phyloP scores from a whole-genome alignment of 805 yeast species.

The Candida rishiriensis region DNA sequence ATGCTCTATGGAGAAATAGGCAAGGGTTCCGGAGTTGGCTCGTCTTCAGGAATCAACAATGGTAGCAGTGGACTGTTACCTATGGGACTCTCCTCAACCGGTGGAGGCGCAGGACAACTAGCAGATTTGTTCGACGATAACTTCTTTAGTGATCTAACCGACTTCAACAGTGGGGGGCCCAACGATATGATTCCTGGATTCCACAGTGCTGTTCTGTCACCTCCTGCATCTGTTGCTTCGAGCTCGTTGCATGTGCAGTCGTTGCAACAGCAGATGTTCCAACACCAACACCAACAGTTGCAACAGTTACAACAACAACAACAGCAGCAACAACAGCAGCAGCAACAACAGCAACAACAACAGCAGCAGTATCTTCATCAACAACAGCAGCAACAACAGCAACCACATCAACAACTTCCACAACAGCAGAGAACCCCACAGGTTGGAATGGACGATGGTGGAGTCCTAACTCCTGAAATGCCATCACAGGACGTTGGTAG shows the following conservation, averaged over 20 bases:
- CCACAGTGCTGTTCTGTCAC: background rate
- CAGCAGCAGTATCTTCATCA: too few species aligned
- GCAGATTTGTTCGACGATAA: constrained; percentile 31
- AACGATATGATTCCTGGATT: constrained; percentile 11
- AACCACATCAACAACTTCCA: background rate
- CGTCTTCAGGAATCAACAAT: too few species aligned
- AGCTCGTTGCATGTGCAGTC: background rate
- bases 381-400: constrained; percentile 1
- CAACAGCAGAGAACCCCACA: background rate
- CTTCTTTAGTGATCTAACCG: constrained; percentile 29
- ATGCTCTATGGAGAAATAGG: constrained; percentile 5
- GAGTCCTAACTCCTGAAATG: background rate
- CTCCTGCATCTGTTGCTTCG: background rate
- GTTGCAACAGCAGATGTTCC: background rate
- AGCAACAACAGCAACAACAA: too few species aligned
- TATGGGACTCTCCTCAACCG: background rate
- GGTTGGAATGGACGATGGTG: too few species aligned
- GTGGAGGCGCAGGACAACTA: constrained; percentile 4
- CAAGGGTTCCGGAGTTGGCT: constrained; percentile 1
- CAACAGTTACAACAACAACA: background rate
- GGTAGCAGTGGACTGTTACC: background rate
- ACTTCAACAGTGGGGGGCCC: constrained; percentile 18
- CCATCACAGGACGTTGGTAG: too few species aligned
- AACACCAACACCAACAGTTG: constrained; percentile 2
- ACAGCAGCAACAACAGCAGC: background rate